Base-by-base conservation (phyloP, 352 stramenopile species). In the Aphanomyces euteiches region DNA sequence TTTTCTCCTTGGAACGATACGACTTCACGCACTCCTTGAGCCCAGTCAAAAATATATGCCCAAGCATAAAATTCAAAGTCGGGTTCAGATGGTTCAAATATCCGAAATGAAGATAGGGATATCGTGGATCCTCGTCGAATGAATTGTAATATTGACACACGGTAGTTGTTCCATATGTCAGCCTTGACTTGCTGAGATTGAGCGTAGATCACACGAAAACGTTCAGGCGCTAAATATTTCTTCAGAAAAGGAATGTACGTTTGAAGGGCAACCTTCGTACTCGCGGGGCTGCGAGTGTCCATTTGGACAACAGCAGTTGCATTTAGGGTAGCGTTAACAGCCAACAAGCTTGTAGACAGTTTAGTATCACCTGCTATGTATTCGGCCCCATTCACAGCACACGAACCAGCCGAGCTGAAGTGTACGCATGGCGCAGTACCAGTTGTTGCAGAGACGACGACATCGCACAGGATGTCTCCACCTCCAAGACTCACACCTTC, bases 11-110 rank as follows among this genome's bases (percentile, higher is more conserved):
- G 17, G 56, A 70, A 70, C 7, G 38, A 50, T 19, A 70, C 64
- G 3, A 70, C 64, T 61, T 70, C 64, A 3, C 64, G 64, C 4
- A 61, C 5, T 5, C 47, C 43, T 47, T 70, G 7, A 45, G 48
- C 37, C 64, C 64, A 70, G 12, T 70, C 64, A 53, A 63, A 40
- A 13, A 70, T 6, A 37, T 61, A 70, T 8, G 50, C 34, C 19
- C 47, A 70, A 6, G 36, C 38, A 61, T 50, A 70, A n/a, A 69
- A 37, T 28, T 38, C 64, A 15, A 63, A 67, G 7, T 56, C 47
- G 8, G 41, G n/a, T 12, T 53, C 47, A 12, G n/a, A 41, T 12
- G 41, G 59, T 1, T 28, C 47, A 67, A 67, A 53, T 13, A 67
- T 17, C 13, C 19, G 38, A 41, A 41, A 10, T 58, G 19, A 13